phyloP scores from a whole-genome alignment of 2,329 filamentous ascomycete genomes.

The Apiospora pterosperma region DNA sequence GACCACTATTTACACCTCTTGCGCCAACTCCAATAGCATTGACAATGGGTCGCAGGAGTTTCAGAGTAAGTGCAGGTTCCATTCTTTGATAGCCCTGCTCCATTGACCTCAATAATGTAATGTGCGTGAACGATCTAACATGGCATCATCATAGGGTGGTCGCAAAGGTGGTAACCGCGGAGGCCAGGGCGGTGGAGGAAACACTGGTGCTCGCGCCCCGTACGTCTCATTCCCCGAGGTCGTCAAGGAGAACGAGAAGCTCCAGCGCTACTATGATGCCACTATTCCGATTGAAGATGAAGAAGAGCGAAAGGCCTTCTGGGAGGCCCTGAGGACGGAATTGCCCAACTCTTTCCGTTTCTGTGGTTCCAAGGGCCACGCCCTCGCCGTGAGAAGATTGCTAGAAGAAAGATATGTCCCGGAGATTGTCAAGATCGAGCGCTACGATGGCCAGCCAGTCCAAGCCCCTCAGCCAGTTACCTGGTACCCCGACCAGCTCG shows the following conservation, averaged over 20 bases:
- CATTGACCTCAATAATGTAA: background rate
- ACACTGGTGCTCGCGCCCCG: slow-evolving; percentile 37
- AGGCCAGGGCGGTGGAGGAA: slow-evolving; percentile 35
- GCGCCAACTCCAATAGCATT: background rate
- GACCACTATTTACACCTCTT: background rate
- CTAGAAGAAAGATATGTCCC: slow-evolving; percentile 88
- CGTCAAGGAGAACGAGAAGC: slow-evolving; percentile 75
- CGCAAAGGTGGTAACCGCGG: slow-evolving; percentile 24
- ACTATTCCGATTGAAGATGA: slow-evolving; percentile 72
- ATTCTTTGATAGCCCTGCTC: too few species aligned
- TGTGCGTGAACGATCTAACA: slow-evolving; percentile 16
- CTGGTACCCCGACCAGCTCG: slow-evolving; percentile 94
- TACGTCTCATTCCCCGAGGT: slow-evolving; percentile 56
- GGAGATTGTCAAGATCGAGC: slow-evolving; percentile 78
- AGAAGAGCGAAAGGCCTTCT: slow-evolving; percentile 82
- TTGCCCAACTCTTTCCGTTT: slow-evolving; percentile 97
- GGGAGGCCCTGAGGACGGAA: slow-evolving; percentile 77
- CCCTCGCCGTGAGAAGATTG: slow-evolving; percentile 85
- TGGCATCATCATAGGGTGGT: slow-evolving; percentile 24
- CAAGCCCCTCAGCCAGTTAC: slow-evolving; percentile 76
- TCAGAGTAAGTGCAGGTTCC: background rate
- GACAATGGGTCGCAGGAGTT: background rate
- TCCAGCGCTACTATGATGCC: slow-evolving; percentile 83
- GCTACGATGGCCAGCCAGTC: slow-evolving; percentile 77
- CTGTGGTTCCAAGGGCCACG: slow-evolving; percentile 92